Evolutionary conservation across 805 yeast genomes (phyloP), one percentile per base, ranked within the genome.

Genomic region (Saturnispora hagleri): DNA sequence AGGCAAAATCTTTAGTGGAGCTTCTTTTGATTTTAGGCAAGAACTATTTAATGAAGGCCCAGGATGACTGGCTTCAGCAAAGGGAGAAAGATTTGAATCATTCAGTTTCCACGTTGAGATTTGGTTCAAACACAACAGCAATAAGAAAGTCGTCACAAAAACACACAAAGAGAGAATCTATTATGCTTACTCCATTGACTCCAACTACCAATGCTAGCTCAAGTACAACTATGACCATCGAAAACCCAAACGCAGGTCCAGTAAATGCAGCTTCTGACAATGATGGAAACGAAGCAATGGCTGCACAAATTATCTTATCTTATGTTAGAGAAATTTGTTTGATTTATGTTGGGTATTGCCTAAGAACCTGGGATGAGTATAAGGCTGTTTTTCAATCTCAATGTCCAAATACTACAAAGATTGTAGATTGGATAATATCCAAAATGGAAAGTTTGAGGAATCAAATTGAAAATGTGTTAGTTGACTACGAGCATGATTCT

Each of bases 351-450:
- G 52, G 52, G 5, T 43, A 38, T 18, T 43, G 48, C 24, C 28
- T 44, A 9, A 43, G 48, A 12, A 50, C 45, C 22, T 50, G 52
- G 52, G 42, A 50, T 27, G 52, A 50, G 28, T 50, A 49, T 31
- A 43, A 43, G 9, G 27, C 12, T n/a, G 47, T 41, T 26, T 49
- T 49, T 24, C 51, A 43, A 44, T 55, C 52, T n/a, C 45, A 31
- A 26, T 38, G 49, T 13, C 17, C 55, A 28, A 15, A 28, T 18
- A 38, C 42, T 3, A 38, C 47, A 10, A 45, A 47, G 4, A 51
- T 50, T 38, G 52, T 53, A 15, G 50, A 51, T 33, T 53, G 52
- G 52, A 44, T 50, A 12, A 36, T 44, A 10, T 26, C 48, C 13
- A 43, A 50, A 22, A 44, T 50, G 48, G 52, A 50, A 31, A 43